A percentile compares a stretch with the other conserved stretches of the same genome.
phyloP scores from a whole-genome alignment of 106 monocot genomes.

The Apostasia shenzhenica region DNA sequence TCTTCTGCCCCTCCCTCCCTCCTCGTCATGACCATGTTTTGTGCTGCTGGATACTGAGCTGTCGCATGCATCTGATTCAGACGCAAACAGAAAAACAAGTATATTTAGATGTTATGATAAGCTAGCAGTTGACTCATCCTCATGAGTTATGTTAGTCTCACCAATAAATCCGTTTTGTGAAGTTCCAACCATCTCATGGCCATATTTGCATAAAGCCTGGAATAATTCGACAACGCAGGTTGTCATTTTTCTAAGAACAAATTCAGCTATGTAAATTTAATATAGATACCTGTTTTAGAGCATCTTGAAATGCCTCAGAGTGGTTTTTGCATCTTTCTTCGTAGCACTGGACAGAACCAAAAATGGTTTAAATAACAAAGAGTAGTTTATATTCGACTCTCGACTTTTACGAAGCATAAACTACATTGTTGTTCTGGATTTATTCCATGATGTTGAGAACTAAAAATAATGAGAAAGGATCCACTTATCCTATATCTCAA shows the following conservation, averaged over 20 bases:
- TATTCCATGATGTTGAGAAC: too few species aligned
- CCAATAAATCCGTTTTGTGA: neutral
- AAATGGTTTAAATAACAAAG: neutral
- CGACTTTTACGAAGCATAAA: too few species aligned
- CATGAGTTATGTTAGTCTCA: conserved; percentile 1
- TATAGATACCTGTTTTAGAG: conserved; percentile 10
- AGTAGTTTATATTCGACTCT: too few species aligned
- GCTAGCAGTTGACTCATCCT: neutral
- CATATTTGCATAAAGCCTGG: conserved; percentile 8
- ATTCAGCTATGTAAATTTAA: too few species aligned
- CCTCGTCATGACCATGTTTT: neutral
- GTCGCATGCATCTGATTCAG: conserved; percentile 2
- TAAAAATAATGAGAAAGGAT: too few species aligned
- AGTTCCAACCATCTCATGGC: neutral
- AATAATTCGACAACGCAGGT: neutral
- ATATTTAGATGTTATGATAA: neutral
- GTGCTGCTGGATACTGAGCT: conserved; percentile 6
- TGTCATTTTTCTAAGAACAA: neutral
- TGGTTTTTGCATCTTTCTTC: conserved; percentile 17
- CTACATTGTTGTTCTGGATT: too few species aligned
- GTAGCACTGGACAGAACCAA: conserved; percentile 1
- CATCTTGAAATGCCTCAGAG: conserved; percentile 12
- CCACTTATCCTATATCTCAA: too few species aligned
- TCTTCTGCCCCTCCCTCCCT: conserved; percentile 17
- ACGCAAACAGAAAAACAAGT: neutral